phyloP scores from a whole-genome alignment of 352 stramenopile species.

The Phytopythium kandeliae region DNA sequence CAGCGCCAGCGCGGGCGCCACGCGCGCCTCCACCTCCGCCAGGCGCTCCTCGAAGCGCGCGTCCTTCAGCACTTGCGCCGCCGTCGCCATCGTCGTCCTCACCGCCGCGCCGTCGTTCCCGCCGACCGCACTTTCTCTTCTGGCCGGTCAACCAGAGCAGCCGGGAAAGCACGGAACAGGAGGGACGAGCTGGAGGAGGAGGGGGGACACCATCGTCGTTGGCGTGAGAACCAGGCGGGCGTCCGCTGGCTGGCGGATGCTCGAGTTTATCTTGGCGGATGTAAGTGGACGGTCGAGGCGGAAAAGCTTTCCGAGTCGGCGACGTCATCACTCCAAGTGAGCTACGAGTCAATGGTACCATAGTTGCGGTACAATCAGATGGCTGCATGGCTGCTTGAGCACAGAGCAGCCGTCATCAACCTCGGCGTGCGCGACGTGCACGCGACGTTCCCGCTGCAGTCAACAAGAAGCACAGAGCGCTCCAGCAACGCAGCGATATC shows the following conservation, averaged over 20 bases:
- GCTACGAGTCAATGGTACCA: background rate
- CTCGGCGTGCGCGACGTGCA: too few relatives aligned
- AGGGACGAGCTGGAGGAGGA: conserved; percentile 3
- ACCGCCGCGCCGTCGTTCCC: background rate
- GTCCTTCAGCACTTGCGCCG: conserved; percentile 50
- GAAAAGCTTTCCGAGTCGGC: too few relatives aligned
- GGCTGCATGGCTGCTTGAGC: background rate
- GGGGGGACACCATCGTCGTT: conserved; percentile 1
- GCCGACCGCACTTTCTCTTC: conserved; percentile 2
- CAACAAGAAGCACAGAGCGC: too few relatives aligned
- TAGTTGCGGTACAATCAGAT: background rate
- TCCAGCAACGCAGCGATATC: too few relatives aligned
- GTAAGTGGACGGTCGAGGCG: background rate
- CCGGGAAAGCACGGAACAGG: background rate
- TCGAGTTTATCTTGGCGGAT: background rate
- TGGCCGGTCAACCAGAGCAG: background rate
- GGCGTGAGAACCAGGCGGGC: background rate
- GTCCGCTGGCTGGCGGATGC: background rate
- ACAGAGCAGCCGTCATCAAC: too few relatives aligned
- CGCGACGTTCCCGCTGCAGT: too few relatives aligned
- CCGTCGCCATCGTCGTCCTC: conserved; percentile 15
- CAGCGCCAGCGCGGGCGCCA: conserved; percentile 37
- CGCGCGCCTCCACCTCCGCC: conserved; percentile 40
- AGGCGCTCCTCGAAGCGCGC: conserved; percentile 52
- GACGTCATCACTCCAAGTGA: background rate